phyloP scores from a whole-genome alignment of 371 early-diverging fungal species.

The Choanephora cucurbitarum region DNA sequence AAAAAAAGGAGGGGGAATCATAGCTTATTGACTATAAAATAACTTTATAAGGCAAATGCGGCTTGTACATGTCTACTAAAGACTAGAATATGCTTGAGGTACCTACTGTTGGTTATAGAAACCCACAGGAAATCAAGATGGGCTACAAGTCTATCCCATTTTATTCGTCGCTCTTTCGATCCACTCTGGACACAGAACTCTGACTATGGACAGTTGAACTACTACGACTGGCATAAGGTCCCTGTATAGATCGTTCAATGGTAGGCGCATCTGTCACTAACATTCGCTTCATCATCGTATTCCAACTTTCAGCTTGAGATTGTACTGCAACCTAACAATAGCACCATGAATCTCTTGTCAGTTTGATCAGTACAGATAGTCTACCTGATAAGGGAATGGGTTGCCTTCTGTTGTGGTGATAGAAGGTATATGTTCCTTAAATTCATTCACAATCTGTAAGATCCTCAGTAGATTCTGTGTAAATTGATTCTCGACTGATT shows the following conservation, averaged over 20 bases:
- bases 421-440: constrained; percentile 90
- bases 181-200: no score
- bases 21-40: no score
- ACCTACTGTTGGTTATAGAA: no score
- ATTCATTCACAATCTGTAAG: constrained; percentile 71
- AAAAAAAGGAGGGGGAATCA: no score
- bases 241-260: constrained; percentile 7
- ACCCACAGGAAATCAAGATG: no score
- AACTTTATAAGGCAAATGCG: no score
- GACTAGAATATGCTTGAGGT: no score
- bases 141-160: no score
- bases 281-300: constrained; percentile 45
- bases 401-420: constrained; percentile 79
- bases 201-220: not conserved
- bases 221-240: not conserved
- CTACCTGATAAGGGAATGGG: constrained; percentile 87
- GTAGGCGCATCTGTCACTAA: constrained; percentile 41
- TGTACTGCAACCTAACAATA: constrained; percentile 37
- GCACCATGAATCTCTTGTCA: not conserved
- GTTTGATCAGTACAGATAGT: no score
- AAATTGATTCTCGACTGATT: constrained; percentile 45
- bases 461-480: constrained; percentile 61
- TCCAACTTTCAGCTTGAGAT: constrained; percentile 46
- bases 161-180: no score
- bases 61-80: no score